Evolutionary conservation across 768 basidiomycete species (phyloP).

Genomic region (Leccinum uliginosum): DNA sequence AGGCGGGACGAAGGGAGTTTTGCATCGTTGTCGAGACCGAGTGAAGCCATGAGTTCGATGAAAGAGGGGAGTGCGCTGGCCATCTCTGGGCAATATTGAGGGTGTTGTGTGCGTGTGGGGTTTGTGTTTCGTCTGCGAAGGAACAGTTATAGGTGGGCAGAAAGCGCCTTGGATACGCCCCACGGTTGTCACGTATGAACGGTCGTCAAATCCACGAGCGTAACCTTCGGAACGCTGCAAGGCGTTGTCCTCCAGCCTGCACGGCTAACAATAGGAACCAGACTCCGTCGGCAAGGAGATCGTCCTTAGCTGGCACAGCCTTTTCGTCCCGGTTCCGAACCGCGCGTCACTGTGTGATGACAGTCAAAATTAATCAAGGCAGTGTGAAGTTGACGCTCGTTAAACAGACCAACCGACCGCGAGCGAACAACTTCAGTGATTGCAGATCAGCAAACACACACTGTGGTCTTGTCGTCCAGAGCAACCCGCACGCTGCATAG

Average conservation of each 20-base stretch:
- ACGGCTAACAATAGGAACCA: conserved; percentile 41
- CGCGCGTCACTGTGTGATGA: conserved; percentile 3
- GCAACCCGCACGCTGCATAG: conserved; percentile 2
- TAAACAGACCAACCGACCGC: neutral
- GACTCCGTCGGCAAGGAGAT: conserved; percentile 65
- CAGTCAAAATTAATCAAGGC: neutral
- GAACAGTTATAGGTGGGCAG: conserved; percentile 25
- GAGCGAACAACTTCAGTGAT: neutral
- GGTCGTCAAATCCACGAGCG: conserved; percentile 29
- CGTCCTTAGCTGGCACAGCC: conserved; percentile 21
- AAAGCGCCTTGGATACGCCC: conserved; percentile 32
- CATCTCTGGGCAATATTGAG: conserved; percentile 45
- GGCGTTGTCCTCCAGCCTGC: conserved; percentile 23
- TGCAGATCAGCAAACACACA: too few relatives aligned
- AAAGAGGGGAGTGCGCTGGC: conserved; percentile 74
- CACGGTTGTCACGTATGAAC: conserved; percentile 35
- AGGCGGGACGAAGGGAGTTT: conserved; percentile 30
- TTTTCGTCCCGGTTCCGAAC: conserved; percentile 15
- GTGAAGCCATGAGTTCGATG: conserved; percentile 80
- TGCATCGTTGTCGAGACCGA: conserved; percentile 60
- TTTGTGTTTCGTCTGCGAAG: neutral
- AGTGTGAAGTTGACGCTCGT: neutral
- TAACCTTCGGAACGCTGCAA: conserved; percentile 15
- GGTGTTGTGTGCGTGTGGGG: neutral
- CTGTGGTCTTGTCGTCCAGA: conserved; percentile 12